Conservation (phyloP, 371 early-diverging fungal genomes). For the Syncephalastrum racemosum region DNA sequence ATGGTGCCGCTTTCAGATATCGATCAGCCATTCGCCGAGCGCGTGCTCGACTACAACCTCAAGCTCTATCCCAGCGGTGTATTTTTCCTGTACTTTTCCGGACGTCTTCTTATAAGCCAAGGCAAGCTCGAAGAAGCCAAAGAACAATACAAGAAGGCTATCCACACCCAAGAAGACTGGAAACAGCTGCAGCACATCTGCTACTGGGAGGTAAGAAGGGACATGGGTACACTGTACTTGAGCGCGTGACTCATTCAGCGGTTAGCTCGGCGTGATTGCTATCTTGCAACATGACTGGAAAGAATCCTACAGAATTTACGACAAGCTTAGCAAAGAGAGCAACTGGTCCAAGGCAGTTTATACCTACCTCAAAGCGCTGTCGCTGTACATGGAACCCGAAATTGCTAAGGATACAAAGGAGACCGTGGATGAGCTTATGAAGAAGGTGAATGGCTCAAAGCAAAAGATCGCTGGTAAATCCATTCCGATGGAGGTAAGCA, state of each 20-base stretch:
- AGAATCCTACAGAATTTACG: constrained; percentile 52
- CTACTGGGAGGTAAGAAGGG: constrained; percentile 60
- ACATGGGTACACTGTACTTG: not conserved
- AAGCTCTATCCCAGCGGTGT: constrained; percentile 57
- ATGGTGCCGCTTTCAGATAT: constrained; percentile 56
- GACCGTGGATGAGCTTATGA: constrained; percentile 44
- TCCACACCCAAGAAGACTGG: constrained; percentile 64
- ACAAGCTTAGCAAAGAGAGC: constrained; percentile 60
- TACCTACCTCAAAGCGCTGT: constrained; percentile 61
- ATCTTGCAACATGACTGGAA: constrained; percentile 54
- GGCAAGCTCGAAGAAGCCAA: constrained; percentile 52
- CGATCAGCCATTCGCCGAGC: constrained; percentile 45
- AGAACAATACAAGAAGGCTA: constrained; percentile 42
- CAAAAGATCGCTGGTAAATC: constrained; percentile 79
- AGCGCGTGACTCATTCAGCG: too few species aligned
- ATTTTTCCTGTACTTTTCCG: constrained; percentile 64
- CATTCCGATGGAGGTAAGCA: constrained; percentile 67
- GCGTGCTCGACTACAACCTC: constrained; percentile 41
- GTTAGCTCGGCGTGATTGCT: constrained; percentile 43
- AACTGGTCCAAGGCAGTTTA: constrained; percentile 81
- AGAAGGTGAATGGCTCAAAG: constrained; percentile 53
- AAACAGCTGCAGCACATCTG: constrained; percentile 74
- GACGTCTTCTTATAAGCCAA: constrained; percentile 50
- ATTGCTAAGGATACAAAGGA: constrained; percentile 14
- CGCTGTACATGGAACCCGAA: constrained; percentile 37